These are phyloP conservation scores for Hibiscus trionum DNA, from an alignment of 345 rosid species.

Conservation along the genomic window DNA sequence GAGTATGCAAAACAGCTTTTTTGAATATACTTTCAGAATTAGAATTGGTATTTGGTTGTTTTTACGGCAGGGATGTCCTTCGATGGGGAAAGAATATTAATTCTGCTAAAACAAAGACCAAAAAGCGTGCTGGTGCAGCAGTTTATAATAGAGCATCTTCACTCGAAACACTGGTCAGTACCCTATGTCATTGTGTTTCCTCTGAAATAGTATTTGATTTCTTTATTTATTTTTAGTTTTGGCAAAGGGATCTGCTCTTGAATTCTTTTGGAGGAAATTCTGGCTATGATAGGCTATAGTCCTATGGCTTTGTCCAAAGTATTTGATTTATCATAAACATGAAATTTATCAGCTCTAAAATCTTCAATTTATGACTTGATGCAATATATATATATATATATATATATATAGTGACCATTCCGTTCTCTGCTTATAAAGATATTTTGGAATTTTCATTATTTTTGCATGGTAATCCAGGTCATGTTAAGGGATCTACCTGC, in stretches of 20 bases:
- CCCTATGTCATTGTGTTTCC: slow-evolving; percentile 7
- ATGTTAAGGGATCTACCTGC: neutral
- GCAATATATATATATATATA: too few relatives aligned
- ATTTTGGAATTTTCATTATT: neutral
- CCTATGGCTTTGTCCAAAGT: neutral
- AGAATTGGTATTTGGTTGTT: neutral
- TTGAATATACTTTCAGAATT: neutral
- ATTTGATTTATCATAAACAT: neutral
- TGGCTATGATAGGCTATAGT: neutral
- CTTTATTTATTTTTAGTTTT: neutral
- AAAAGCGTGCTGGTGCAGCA: slow-evolving; percentile 49
- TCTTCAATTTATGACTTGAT: neutral
- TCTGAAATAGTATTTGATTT: neutral
- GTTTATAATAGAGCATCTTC: slow-evolving; percentile 69
- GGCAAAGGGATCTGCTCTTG: neutral
- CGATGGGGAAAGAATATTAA: slow-evolving; percentile 61
- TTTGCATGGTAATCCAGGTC: neutral
- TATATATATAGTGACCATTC: neutral
- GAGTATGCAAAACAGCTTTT: neutral
- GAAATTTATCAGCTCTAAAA: neutral
- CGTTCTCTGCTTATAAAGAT: neutral
- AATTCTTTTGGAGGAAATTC: neutral
- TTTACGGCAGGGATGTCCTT: slow-evolving; percentile 39
- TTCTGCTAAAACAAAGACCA: slow-evolving; percentile 46
- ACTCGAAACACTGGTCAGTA: slow-evolving; percentile 54